Conservation (phyloP, 371 early-diverging fungal species). For the Catenaria anguillulae region DNA sequence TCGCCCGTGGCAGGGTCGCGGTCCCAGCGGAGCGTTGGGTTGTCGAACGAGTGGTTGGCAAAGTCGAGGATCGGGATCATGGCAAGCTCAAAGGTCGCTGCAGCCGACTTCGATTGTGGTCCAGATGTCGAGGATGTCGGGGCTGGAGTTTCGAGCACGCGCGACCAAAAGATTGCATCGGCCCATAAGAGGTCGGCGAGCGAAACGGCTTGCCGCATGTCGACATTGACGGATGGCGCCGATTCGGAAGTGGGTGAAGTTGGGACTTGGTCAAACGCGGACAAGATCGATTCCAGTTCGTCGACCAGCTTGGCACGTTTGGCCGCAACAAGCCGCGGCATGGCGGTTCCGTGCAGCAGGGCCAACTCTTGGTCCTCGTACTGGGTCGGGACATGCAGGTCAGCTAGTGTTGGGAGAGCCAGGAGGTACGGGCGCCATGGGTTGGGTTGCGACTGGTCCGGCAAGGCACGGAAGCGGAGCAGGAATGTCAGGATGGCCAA, state of each 20-base stretch:
- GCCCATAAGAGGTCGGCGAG: slow-evolving; percentile 27
- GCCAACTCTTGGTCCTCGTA: too few species aligned
- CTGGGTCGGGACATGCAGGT: too few species aligned
- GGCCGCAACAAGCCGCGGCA: not conserved
- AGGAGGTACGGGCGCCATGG: too few species aligned
- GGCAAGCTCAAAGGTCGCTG: slow-evolving; percentile 8
- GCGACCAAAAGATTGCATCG: slow-evolving; percentile 33
- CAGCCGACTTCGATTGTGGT: slow-evolving; percentile 7
- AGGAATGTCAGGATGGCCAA: too few species aligned
- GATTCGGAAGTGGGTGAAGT: not conserved
- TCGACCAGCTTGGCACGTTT: not conserved
- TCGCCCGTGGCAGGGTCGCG: slow-evolving; percentile 11
- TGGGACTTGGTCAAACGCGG: not conserved
- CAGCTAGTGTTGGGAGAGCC: too few species aligned
- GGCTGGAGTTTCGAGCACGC: slow-evolving; percentile 25
- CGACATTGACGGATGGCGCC: not conserved
- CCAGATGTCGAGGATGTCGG: slow-evolving; percentile 8
- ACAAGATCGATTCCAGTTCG: not conserved
- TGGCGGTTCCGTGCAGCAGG: not conserved
- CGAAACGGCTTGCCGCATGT: not conserved
- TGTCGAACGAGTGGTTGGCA: slow-evolving; percentile 29
- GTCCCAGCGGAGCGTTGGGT: slow-evolving; percentile 35
- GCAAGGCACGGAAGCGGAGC: too few species aligned
- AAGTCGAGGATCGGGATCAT: slow-evolving; percentile 42
- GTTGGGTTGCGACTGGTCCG: too few species aligned